Evolutionary conservation across 2,329 filamentous ascomycete genomes (phyloP).

Genomic region (Acephala macrosclerotiorum): DNA sequence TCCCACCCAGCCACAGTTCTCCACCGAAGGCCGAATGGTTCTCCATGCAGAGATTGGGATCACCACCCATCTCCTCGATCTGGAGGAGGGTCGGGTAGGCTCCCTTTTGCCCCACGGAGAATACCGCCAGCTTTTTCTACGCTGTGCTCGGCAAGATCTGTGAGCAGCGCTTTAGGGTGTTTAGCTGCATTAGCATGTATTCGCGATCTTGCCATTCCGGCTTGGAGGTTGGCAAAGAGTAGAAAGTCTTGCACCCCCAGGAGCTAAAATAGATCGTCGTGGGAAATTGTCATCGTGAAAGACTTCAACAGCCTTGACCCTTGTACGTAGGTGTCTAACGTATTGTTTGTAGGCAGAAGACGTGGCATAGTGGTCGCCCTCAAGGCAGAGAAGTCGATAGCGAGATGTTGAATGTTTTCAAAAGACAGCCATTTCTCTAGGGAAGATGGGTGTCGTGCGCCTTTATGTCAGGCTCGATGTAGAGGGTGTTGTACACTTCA

Average conservation of each 20-base stretch:
- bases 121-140: not conserved
- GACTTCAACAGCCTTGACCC: not conserved
- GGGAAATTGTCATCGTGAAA: not conserved
- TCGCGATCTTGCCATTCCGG: not conserved
- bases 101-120: too few relatives aligned
- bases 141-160: not conserved
- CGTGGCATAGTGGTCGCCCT: not conserved
- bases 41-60: not conserved
- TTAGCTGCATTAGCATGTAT: not conserved
- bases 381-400: not conserved
- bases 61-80: not conserved
- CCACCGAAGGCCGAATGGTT: not conserved
- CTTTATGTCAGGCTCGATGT: not conserved
- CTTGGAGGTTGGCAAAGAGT: not conserved
- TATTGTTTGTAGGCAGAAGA: too few relatives aligned
- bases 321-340: too few relatives aligned
- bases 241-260: not conserved
- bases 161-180: not conserved
- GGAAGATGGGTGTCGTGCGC: not conserved
- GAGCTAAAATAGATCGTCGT: not conserved
- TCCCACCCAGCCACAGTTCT: constrained; percentile 2
- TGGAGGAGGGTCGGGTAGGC: not conserved
- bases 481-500: not conserved
- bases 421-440: not conserved
- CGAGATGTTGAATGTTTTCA: not conserved